Evolutionary conservation across 345 rosid genomes (phyloP).

Genomic region (Gossypium mustelinum): DNA sequence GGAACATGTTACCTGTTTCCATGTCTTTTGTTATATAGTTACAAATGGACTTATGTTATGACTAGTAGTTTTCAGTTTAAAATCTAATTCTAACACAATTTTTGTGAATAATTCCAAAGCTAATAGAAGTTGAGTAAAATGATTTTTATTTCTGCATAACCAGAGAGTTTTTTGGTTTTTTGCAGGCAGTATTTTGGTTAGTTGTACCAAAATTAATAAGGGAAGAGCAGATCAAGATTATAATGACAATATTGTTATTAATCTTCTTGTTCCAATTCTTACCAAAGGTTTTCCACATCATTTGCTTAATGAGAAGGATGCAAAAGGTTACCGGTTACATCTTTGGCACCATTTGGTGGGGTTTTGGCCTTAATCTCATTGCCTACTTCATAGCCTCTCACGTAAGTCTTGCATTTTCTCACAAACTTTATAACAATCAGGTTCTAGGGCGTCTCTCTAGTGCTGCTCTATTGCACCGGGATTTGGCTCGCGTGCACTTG

Average conservation of each 20-base stretch:
- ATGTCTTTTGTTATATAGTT: neutral
- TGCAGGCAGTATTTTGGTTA: slow-evolving; percentile 37
- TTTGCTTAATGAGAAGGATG: slow-evolving; percentile 47
- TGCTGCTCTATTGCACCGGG: too few species aligned
- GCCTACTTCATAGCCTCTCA: slow-evolving; percentile 59
- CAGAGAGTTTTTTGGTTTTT: neutral
- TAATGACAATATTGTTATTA: slow-evolving; percentile 27
- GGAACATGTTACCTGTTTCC: neutral
- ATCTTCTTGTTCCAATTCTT: slow-evolving; percentile 44
- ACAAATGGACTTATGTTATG: neutral
- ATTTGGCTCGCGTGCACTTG: too few species aligned
- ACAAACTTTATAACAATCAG: neutral
- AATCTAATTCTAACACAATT: neutral
- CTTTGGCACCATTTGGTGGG: slow-evolving; percentile 63
- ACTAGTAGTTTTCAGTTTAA: neutral
- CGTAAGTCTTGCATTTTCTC: slow-evolving; percentile 22
- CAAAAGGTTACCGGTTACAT: slow-evolving; percentile 55
- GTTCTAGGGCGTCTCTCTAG: too few species aligned
- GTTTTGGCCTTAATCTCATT: slow-evolving; percentile 47
- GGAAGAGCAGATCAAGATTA: slow-evolving; percentile 34
- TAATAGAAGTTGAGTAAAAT: neutral
- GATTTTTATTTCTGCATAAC: too few species aligned
- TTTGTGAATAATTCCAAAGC: neutral
- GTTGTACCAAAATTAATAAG: slow-evolving; percentile 32
- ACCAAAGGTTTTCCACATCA: slow-evolving; percentile 50